Base-by-base conservation (phyloP, 306 rosid genomes). In the Albizia julibrissin region DNA sequence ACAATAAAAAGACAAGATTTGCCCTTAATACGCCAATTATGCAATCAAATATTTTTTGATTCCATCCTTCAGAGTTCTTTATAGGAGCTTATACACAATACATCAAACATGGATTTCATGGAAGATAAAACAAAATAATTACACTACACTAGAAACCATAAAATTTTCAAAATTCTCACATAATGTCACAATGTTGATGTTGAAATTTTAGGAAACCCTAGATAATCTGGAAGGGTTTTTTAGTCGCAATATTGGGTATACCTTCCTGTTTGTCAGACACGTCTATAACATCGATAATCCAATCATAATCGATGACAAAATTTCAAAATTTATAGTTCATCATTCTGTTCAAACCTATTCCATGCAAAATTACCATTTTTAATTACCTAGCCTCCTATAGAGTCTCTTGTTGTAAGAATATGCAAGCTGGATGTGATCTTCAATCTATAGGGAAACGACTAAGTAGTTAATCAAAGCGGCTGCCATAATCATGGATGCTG, bases 341-440 rank as follows among this genome's bases (percentile, higher is more conserved):
- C 31, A 29, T 29, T 29, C 31, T 29, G 2, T 29, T 29, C 31
- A 29, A 29, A 29, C 31, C 31, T 29, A 29, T 29, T 3, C 1
- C 31, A 29, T 3, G 1, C 31, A 29, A 29, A 29, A 29, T 29
- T 2, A 29, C 31, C 31, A 29, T 29, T 29, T 2, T 29, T 29
- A 29, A 29, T 77, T 90, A 94, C 98, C 98, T 91, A 22, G 98
- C 98, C 12, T 42, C 87, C 46, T 87, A 82, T 6, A 86, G 61
- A 2, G 99, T 89, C 80, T 95, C 94, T 87, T 90, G 80, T 87
- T 87, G 87, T 95, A 98, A 58, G 90, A 82, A 84, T 85, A 95
- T 2, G 95, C 94, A 12, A 95, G 86, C 69, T 82, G 92, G 31
- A 78, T 95, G 10, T 93, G 74, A 49, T 95, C 98, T 27, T 95